Conservation (phyloP, 2,329 filamentous ascomycete species). For the Alternaria infectoria region DNA sequence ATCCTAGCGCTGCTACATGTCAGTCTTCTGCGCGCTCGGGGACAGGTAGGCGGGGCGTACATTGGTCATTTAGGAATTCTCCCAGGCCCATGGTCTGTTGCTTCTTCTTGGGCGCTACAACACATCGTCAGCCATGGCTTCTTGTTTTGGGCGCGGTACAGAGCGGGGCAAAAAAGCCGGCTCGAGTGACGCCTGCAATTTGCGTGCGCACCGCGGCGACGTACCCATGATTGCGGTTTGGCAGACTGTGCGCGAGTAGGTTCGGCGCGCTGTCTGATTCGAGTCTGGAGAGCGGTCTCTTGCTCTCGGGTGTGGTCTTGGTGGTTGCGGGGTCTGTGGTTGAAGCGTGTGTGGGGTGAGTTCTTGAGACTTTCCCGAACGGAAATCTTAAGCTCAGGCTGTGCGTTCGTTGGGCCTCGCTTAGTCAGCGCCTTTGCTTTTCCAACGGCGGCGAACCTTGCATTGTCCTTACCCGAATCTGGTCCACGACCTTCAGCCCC, state of each 20-base stretch:
- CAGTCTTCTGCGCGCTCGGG: slow-evolving; percentile 31
- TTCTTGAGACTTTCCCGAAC: slow-evolving; percentile 13
- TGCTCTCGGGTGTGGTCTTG: slow-evolving; percentile 36
- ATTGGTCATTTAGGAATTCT: slow-evolving; percentile 90
- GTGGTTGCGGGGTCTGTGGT: slow-evolving; percentile 32
- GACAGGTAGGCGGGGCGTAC: slow-evolving; percentile 62
- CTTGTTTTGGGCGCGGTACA: slow-evolving; percentile 17
- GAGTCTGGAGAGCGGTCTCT: slow-evolving; percentile 33
- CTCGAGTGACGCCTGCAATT: slow-evolving; percentile 27
- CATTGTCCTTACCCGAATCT: neutral
- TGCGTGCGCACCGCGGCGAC: slow-evolving; percentile 39
- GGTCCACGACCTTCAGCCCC: slow-evolving; percentile 8
- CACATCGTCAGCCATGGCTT: slow-evolving; percentile 53
- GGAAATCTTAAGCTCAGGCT: slow-evolving; percentile 39
- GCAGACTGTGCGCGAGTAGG: slow-evolving; percentile 46
- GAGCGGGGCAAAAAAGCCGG: slow-evolving; percentile 36
- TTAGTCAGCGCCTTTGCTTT: slow-evolving; percentile 20
- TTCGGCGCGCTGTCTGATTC: slow-evolving; percentile 45
- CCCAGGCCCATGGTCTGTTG: slow-evolving; percentile 96
- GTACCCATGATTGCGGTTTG: slow-evolving; percentile 66
- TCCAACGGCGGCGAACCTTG: slow-evolving; percentile 11
- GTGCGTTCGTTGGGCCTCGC: slow-evolving; percentile 24
- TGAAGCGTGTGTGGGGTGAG: slow-evolving; percentile 25
- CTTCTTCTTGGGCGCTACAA: slow-evolving; percentile 86
- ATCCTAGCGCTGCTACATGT: slow-evolving; percentile 70